phyloP scores from a whole-genome alignment of 176 grass and related monocot species.

The Oryza longistaminata region DNA sequence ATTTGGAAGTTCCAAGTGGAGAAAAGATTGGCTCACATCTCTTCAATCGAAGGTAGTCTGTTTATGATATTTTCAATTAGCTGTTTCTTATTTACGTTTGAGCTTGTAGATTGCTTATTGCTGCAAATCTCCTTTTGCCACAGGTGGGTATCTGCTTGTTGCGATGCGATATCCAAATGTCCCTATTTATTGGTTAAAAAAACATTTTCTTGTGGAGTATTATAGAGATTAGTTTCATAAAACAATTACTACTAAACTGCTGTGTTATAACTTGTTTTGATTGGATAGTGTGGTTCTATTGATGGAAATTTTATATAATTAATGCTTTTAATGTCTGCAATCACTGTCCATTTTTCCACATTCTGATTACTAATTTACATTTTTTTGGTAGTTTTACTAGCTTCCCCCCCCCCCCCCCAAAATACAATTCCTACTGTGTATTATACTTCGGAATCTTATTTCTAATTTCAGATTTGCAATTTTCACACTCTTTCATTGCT shows the following conservation, averaged over 20 bases:
- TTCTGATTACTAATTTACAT: no score
- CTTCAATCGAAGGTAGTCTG: slow-evolving; percentile 58
- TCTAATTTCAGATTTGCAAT: neutral
- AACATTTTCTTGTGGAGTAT: neutral
- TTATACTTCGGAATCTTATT: neutral
- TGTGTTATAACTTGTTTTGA: neutral
- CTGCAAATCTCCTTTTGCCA: neutral
- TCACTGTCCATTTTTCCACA: neutral
- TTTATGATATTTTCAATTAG: neutral
- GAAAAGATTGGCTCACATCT: slow-evolving; percentile 68
- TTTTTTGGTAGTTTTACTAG: neutral
- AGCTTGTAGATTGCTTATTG: neutral
- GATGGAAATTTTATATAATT: neutral
- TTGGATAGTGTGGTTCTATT: neutral
- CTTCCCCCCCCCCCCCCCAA: no score
- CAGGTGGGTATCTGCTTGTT: neutral
- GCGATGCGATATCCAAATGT: neutral
- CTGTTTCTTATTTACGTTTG: neutral
- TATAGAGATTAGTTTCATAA: neutral
- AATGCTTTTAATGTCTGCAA: neutral
- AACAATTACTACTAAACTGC: no score
- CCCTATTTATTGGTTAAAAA: neutral
- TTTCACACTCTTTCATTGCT: slow-evolving; percentile 23
- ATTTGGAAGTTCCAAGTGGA: slow-evolving; percentile 66
- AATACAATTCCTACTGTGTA: neutral